Evolutionary conservation across 176 grass and related monocot species (phyloP), one percentile per base, ranked within the genome.

Genomic region (Bolboschoenus planiculmis): DNA sequence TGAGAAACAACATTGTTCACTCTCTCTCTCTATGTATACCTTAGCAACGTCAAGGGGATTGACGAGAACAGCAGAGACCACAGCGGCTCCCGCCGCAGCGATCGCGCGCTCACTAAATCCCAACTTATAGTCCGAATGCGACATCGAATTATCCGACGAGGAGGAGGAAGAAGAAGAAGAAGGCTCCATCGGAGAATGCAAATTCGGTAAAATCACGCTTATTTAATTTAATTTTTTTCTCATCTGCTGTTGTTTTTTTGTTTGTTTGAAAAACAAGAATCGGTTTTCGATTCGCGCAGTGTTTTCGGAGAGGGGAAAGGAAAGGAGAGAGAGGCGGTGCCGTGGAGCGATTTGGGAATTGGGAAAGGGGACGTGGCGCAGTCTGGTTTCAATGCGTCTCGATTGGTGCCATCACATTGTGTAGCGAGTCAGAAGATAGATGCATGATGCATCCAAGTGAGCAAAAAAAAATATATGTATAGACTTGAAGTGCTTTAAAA

Each of bases 11-110:
- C 11, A 65, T 65, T 35, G 4, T 33, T 16, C 1, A 48, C 11
- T 5, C 4, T 23, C 4, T 44, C 7, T 44, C 7, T 23, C 2
- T 48, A 74, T 54, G 3, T 51, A 36, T 63, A 94, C 95, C 95
- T 93, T 97, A 39, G 92, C 95, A 71, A 97, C 95, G 71, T 97
- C 95, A 76, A 97, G 95, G 15, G 95, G 95, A 55, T 97, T 97
- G 81, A 97, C 95, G 73, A 97, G 78, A 37, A 94, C 34, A 65
- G 95, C 92, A 58, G 95, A 97, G 65, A 94, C 13, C 72, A 97
- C 50, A 84, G 92, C 87, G 10, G 92, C 95, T 9, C 88, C 92
- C 20, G 95, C 88, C 26, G 95, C 95, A 60, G 92, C 82, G 36
- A 92, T 16, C 23, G 90, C 88, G 14, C 92, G 87, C 84, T 97